Evolutionary conservation across 1,284 basidiomycete species (phyloP).

Genomic region (Sporisorium scitamineum): DNA sequence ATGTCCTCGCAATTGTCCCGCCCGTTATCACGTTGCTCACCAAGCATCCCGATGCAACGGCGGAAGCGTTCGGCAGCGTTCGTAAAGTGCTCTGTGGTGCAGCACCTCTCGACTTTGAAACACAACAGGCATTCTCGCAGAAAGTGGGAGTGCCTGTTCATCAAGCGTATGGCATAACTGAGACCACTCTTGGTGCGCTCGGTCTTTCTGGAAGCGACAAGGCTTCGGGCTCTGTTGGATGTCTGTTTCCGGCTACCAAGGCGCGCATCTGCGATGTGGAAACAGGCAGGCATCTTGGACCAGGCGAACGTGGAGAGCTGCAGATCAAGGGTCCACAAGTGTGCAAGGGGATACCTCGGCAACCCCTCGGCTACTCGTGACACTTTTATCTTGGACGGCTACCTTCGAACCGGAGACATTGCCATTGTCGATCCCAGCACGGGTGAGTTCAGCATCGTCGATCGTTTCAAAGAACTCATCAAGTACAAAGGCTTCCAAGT

Average conservation of each 20-base stretch:
- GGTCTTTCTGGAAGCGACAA: constrained; percentile 20
- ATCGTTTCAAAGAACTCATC: constrained; percentile 65
- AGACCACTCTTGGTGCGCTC: constrained; percentile 48
- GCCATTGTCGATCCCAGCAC: constrained; percentile 45
- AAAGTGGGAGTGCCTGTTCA: constrained; percentile 33
- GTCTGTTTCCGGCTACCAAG: constrained; percentile 27
- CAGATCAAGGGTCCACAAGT: constrained; percentile 42
- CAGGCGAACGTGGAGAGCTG: constrained; percentile 47
- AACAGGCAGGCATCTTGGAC: constrained; percentile 31
- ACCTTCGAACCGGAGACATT: constrained; percentile 63
- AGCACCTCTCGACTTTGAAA: constrained; percentile 44
- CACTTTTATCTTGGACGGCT: constrained; percentile 74
- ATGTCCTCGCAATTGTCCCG: constrained; percentile 33
- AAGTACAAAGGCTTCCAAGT: constrained; percentile 67
- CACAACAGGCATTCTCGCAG: constrained; percentile 23
- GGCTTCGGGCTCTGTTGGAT: constrained; percentile 29
- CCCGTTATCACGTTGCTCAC: constrained; percentile 34
- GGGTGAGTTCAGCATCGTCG: constrained; percentile 57
- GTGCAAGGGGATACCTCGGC: constrained; percentile 45
- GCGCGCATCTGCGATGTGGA: constrained; percentile 41
- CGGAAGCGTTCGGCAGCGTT: constrained; percentile 22
- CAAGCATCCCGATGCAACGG: constrained; percentile 24
- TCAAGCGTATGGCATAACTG: constrained; percentile 53
- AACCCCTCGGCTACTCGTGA: constrained; percentile 72
- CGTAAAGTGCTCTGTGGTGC: constrained; percentile 28